Percentiles rank a stretch among this genome's conserved stretches.
Conservation (phyloP, 139 green algal species). For the Chara braunii region DNA sequence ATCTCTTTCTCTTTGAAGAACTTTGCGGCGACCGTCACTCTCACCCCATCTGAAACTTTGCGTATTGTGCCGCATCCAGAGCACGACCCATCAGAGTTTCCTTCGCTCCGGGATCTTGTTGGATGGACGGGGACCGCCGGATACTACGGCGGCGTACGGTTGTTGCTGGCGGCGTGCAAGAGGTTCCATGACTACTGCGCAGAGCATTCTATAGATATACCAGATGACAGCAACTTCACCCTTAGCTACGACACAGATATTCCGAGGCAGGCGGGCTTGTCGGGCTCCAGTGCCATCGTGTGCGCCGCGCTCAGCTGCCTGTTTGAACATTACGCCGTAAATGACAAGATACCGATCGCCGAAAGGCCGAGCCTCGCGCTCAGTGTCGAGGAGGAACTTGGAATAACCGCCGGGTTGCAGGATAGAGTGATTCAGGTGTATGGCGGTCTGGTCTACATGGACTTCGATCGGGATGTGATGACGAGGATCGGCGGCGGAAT, state of each 20-base stretch:
- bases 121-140: constrained; percentile 44
- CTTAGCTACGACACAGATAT: constrained; percentile 79
- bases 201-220: constrained; percentile 45
- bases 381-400: constrained; percentile 64
- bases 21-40: constrained; percentile 65
- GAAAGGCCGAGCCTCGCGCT: constrained; percentile 63
- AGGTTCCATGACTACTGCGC: constrained; percentile 58
- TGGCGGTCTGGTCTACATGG: constrained; percentile 75
- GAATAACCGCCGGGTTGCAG: constrained; percentile 80
- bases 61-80: constrained; percentile 55
- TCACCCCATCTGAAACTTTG: constrained; percentile 36
- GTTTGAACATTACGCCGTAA: constrained; percentile 58
- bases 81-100: constrained; percentile 54
- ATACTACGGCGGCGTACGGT: constrained; percentile 71
- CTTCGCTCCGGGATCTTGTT: constrained; percentile 43
- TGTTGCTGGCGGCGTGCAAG: constrained; percentile 69
- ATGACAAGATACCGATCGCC: constrained; percentile 44
- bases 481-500: constrained; percentile 26
- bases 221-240: constrained; percentile 47
- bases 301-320: constrained; percentile 71
- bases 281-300: constrained; percentile 79
- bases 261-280: constrained; percentile 68
- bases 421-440: constrained; percentile 87
- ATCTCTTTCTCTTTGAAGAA: constrained; percentile 63
- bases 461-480: constrained; percentile 39